Conservation (phyloP, 441 rosid species). For the Daphne laureola region DNA sequence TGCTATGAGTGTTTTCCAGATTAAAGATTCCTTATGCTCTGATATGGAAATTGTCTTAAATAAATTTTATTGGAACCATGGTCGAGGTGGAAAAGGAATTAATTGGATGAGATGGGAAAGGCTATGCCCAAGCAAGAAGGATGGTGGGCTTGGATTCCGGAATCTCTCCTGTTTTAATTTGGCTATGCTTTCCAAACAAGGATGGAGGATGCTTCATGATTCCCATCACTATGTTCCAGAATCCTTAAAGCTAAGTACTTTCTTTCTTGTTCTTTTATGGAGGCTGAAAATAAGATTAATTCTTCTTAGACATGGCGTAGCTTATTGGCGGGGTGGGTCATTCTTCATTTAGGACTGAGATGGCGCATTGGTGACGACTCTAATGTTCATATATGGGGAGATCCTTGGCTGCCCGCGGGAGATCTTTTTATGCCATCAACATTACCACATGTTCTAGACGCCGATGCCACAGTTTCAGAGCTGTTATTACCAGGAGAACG, state of each 20-base stretch:
- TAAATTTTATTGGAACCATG: background rate
- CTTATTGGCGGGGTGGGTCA: too few relatives aligned
- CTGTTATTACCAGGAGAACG: too few relatives aligned
- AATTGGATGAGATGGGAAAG: slow-evolving; percentile 1
- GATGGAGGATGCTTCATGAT: background rate
- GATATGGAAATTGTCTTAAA: background rate
- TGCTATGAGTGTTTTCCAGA: background rate
- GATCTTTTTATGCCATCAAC: too few relatives aligned
- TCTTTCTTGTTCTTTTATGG: too few relatives aligned
- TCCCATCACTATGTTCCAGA: background rate
- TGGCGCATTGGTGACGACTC: too few relatives aligned
- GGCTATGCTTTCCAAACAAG: background rate
- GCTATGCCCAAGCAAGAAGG: background rate
- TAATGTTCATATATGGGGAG: too few relatives aligned
- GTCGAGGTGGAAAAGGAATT: background rate
- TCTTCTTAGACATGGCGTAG: too few relatives aligned
- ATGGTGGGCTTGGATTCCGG: background rate
- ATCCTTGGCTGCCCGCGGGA: too few relatives aligned
- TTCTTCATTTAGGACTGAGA: too few relatives aligned
- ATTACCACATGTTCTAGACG: too few relatives aligned
- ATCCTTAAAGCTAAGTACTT: background rate
- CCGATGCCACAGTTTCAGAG: too few relatives aligned
- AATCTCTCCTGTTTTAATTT: background rate
- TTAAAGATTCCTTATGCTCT: background rate
- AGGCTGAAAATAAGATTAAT: too few relatives aligned